Evolutionary conservation across 257 asterid genomes (phyloP).

Genomic region (Salvia hispanica): DNA sequence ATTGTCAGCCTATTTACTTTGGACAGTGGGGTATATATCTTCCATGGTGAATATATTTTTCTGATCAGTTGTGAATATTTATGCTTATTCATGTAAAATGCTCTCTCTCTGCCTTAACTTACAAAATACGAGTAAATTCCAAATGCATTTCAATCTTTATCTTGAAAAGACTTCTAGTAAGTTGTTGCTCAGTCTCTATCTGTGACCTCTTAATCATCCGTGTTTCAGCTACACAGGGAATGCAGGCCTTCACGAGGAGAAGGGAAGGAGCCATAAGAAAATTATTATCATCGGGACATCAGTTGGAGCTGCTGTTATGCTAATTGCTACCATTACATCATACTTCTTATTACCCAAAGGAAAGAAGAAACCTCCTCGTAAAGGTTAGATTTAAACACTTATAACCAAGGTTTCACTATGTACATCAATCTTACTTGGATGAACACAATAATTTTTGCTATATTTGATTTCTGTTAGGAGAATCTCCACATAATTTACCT

Average conservation of each 20-base stretch:
- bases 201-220: slow-evolving; percentile 4
- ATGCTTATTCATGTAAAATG: too few species aligned
- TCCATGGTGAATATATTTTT: background rate
- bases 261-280: slow-evolving; percentile 47
- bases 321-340: slow-evolving; percentile 61
- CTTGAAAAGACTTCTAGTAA: background rate
- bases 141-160: slow-evolving; percentile 9
- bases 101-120: background rate
- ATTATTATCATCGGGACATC: slow-evolving; percentile 77
- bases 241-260: slow-evolving; percentile 53
- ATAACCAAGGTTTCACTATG: slow-evolving; percentile 15
- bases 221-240: slow-evolving; percentile 79
- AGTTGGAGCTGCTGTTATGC: slow-evolving; percentile 75
- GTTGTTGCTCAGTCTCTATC: slow-evolving; percentile 18
- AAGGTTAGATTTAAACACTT: slow-evolving; percentile 49
- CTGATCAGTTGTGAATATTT: slow-evolving; percentile 10
- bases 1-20: slow-evolving; percentile 6
- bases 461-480: slow-evolving; percentile 41
- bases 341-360: slow-evolving; percentile 60
- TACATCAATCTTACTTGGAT: slow-evolving; percentile 18
- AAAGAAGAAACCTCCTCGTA: slow-evolving; percentile 46
- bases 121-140: background rate
- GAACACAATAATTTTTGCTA: slow-evolving; percentile 23
- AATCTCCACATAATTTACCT: slow-evolving; percentile 38
- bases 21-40: background rate